Base-by-base conservation (phyloP, 768 basidiomycete genomes). In the Pleurotus tuoliensis region DNA sequence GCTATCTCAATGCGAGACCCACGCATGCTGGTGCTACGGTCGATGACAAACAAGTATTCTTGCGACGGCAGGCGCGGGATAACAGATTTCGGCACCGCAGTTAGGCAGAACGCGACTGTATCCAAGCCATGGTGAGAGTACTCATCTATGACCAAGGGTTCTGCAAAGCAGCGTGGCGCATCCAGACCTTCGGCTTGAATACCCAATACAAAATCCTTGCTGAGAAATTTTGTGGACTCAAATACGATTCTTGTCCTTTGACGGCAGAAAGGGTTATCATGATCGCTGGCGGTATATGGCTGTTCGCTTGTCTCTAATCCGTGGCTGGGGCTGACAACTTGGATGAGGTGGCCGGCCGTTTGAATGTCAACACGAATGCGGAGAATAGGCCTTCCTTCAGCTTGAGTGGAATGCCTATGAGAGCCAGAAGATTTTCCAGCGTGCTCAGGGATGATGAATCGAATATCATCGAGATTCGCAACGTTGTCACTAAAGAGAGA, bases 41-140 rank as follows among this genome's bases (percentile, higher is more conserved):
- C 85, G 9, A 87, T 69, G 7, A 87, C 56, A 59, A 87, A 87
- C 0, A 87, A 68, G 55, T 80, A 87, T 57, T 87, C 84, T 51
- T 83, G 83, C 0, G 70, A 62, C 11, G 57, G 56, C 1, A 82
- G 61, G 1, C 71, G 71, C 1, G 76, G 74, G 2, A 82, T 61
- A 16, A 70, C 63, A 58, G 80, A 78, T 43, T 74, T 77, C 2
- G 84, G 82, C 2, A 86, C 75, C 13, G 86, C 62, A 0, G 76
- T 79, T 27, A 84, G 63, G 40, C 80, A 82, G 69, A 84, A 66
- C 0, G 82, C 81, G 2, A 82, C 62, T 0, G 77, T 76, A 30
- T 67, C 59, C 1, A 52, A 11, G 8, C 30, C 30, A 34, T 11
- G 30, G 30, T 34, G 30, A 0, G 30, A 34, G 30, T 11, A 9